Evolutionary conservation across 2,329 filamentous ascomycete species (phyloP).

Genomic region (Colletotrichum karsti): DNA sequence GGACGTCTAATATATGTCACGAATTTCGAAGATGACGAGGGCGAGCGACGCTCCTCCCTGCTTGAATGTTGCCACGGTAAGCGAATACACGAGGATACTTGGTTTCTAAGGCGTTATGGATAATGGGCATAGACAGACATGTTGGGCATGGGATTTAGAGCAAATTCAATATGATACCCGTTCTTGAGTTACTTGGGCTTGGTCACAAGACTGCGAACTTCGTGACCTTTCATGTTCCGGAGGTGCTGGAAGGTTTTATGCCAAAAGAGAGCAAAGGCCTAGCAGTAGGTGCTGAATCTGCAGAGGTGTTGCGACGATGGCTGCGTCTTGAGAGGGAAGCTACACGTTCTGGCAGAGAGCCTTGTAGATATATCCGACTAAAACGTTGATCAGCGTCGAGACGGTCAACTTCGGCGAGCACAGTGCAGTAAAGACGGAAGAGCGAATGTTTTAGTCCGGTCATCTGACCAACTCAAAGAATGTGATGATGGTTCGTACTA

Average conservation of each 20-base stretch:
- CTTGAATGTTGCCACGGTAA: not conserved
- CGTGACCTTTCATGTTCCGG: too few species aligned
- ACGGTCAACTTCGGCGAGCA: too few species aligned
- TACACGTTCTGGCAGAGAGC: not conserved
- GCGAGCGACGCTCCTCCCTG: too few species aligned
- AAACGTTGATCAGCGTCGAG: too few species aligned
- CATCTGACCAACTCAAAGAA: not conserved
- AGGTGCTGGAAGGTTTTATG: too few species aligned
- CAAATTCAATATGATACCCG: slow-evolving; percentile 23
- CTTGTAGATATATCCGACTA: too few species aligned
- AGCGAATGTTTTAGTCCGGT: not conserved
- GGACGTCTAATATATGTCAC: too few species aligned
- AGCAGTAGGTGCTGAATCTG: too few species aligned
- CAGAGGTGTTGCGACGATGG: too few species aligned
- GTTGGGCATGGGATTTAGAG: not conserved
- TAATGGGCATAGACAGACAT: slow-evolving; percentile 11
- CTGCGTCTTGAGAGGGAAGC: too few species aligned
- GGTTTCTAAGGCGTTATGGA: slow-evolving; percentile 16
- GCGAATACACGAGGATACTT: not conserved
- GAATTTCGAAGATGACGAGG: too few species aligned
- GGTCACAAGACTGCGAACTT: not conserved
- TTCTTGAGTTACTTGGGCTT: not conserved
- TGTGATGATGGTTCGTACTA: slow-evolving; percentile 11
- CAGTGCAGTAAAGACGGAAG: not conserved
- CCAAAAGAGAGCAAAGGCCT: too few species aligned